Evolutionary conservation across 345 rosid species (phyloP), one percentile per base, ranked within the genome.

Genomic region (Eucalyptus curtisii): DNA sequence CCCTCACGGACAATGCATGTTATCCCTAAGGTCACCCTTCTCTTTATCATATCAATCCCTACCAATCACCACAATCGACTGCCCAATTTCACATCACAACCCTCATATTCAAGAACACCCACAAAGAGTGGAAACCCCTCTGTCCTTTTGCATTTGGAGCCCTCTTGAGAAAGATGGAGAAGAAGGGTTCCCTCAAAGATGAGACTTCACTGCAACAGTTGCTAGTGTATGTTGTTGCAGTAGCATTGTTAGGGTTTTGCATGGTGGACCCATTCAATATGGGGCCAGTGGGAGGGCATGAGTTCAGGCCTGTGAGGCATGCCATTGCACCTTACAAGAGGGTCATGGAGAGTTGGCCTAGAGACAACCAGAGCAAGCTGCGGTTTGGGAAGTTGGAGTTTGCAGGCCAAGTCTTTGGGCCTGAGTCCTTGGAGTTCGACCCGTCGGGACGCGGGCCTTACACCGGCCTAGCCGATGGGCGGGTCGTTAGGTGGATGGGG

Each of bases 401-500:
- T 85, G 95, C 91, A 7, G 93, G 94, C 86, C 89, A 97, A 89
- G 96, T 97, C 37, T 98, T 92, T 49, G 99, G 99, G 7, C 99
- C 99, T 6, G 99, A 98, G 89, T 98, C 99, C 1, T 89, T 98
- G 88, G 99, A 98, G 94, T 97, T 98, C 53, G 99, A 98, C 87
- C 88, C 89, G 86, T 87, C 91, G 13, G 99, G 99, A 7, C 94
- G 90, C 49, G 99, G 99, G n/a, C 99, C 99, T 19, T 98, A 98
- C 90, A 61, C 97, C 2, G 99, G 99, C 10, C 89, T 98, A 86
- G 99, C 99, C 2, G 98, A 98, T 64, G 99, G 99, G 33, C 93
- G 99, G 13, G 89, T 98, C 33, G 99, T 98, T 64, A 93, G 99
- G 89, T 98, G 99, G 99, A 95, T 98, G 99, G 99, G 99, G 11